Base-by-base conservation (phyloP, 805 yeast genomes). In the Metschnikowia colocasiae region DNA sequence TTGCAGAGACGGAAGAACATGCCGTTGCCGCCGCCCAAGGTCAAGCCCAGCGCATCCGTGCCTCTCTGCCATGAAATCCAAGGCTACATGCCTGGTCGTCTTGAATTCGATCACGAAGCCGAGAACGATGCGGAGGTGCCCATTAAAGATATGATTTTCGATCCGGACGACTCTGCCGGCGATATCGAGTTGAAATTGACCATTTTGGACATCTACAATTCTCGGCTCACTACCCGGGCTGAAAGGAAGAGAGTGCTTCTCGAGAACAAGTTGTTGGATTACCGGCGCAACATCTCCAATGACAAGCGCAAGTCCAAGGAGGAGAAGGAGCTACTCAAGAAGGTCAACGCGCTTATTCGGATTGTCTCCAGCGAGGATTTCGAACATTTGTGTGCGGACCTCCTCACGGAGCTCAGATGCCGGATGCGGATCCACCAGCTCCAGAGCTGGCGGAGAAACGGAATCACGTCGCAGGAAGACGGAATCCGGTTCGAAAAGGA, bases 21-120 rank as follows among this genome's bases (percentile, higher is more conserved):
- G 50, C 90, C 95, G 6, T 67, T 87, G 53, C 95, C 95, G 10
- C 78, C 81, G 7, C 94, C 95, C 26, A 91, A 90, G 44, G 81
- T 83, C 51, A 94, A 92, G 62, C 89, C 95, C 4, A 82, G 87
- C 40, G 91, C 97, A 0, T 89, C 97, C 6, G 92, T 87, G 6
- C 99, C 99, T 0, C 77, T 94, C 48, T 91, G 98, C 69, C 97
- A 95, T 61, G 98, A 95, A 59, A 81, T 94, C 51, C 98, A 94
- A 64, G 97, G 97, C 2, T 94, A 83, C 63, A 94, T 94, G 99
- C 99, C 99, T 33, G 99, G 98, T 36, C 81, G 99, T 60, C 72
- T 94, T 51, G 99, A 94, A 65, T 94, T 94, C 64, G 99, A 94
- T 59, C 88, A 85, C 49, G 99, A 94, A 64, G 90, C 87, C 33